phyloP scores from a whole-genome alignment of 345 rosid genomes.

The Salix suchowensis region DNA sequence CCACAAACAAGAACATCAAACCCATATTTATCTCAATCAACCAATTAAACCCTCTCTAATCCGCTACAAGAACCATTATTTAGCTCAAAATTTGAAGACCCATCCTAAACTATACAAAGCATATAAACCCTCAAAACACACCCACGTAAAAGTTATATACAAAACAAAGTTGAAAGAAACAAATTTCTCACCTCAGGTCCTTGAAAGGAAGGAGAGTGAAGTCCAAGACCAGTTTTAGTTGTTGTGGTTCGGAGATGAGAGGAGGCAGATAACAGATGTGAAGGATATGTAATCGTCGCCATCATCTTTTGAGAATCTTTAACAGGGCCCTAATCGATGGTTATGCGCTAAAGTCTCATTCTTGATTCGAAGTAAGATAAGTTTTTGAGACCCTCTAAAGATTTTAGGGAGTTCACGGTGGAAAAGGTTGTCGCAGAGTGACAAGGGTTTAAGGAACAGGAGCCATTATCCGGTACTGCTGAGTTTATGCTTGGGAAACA shows the following conservation, averaged over 20 bases:
- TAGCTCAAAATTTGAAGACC: background rate
- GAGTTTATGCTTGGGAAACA: background rate
- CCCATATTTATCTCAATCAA: background rate
- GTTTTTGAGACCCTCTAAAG: background rate
- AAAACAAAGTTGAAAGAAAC: background rate
- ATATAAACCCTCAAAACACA: background rate
- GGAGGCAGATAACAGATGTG: constrained; percentile 23
- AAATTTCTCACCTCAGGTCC: constrained; percentile 23
- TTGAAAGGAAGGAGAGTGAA: constrained; percentile 14
- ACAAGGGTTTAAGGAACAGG: constrained; percentile 3
- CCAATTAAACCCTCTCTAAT: background rate
- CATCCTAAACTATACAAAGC: constrained; percentile 1
- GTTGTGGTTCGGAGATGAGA: constrained; percentile 18
- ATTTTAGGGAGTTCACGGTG: background rate
- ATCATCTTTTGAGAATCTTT: constrained; percentile 22
- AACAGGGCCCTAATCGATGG: background rate
- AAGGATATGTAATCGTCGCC: constrained; percentile 18
- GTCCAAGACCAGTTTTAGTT: constrained; percentile 1
- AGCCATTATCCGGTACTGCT: background rate
- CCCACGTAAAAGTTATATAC: background rate
- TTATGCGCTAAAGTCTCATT: background rate
- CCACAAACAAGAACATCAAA: background rate
- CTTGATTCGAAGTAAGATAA: background rate
- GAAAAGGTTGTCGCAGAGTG: background rate
- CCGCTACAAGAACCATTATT: background rate